Percentiles rank a stretch among this genome's conserved stretches.
Conservation (phyloP, 768 basidiomycete species). For the Trametes maxima region DNA sequence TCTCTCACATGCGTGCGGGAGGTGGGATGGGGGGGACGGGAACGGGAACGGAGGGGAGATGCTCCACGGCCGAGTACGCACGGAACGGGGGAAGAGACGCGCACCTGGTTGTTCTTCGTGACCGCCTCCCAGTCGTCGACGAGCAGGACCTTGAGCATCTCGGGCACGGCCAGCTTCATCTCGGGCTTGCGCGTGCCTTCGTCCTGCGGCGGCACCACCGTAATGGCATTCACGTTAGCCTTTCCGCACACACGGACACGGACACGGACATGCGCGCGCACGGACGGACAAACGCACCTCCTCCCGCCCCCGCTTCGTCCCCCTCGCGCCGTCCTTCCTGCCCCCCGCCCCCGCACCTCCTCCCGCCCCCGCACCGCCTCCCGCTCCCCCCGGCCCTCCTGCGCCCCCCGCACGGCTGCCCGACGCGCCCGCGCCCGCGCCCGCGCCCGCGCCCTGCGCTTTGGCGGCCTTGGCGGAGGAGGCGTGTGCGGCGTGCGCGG, state of each 20-base stretch:
- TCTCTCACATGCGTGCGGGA: no score
- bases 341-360: conserved; percentile 25
- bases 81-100: conserved; percentile 20
- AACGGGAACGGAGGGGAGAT: no score
- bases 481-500: conserved; percentile 42
- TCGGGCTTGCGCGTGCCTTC: conserved; percentile 81
- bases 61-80: no score
- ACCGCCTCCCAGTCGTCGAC: conserved; percentile 99
- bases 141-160: conserved; percentile 82
- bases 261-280: not conserved
- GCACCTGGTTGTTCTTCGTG: conserved; percentile 90
- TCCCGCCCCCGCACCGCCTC: conserved; percentile 17
- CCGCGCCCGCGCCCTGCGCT: conserved; percentile 24
- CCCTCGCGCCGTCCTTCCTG: conserved; percentile 62
- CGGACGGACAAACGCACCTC: conserved; percentile 49
- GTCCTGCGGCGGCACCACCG: no score
- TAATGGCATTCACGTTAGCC: not conserved
- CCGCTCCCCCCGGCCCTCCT: conserved; percentile 14
- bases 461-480: conserved; percentile 34
- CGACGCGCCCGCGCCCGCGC: conserved; percentile 3
- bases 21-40: no score
- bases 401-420: conserved; percentile 18
- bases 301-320: conserved; percentile 73
- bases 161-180: conserved; percentile 88
- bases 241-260: not conserved